These are phyloP conservation scores for Niebla homalea DNA, from an alignment of 495 filamentous ascomycete species.

Conservation along the genomic window DNA sequence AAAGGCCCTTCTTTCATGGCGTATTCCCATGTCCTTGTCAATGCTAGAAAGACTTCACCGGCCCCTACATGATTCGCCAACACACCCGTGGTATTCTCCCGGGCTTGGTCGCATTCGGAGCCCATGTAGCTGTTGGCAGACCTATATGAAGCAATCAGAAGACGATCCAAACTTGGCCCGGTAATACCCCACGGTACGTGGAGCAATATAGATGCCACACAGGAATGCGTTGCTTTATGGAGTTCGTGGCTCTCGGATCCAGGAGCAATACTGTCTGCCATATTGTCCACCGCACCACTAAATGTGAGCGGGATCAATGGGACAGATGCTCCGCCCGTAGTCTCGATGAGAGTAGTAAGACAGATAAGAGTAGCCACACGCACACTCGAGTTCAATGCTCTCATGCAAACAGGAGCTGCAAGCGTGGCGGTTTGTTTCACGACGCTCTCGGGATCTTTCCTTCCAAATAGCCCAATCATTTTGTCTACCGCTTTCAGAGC, in stretches of 20 bases:
- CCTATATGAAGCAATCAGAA: slow-evolving; percentile 53
- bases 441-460: slow-evolving; percentile 60
- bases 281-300: slow-evolving; percentile 51
- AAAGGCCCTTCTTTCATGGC: slow-evolving; percentile 44
- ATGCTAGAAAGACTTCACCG: slow-evolving; percentile 49
- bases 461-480: slow-evolving; percentile 83
- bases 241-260: slow-evolving; percentile 43
- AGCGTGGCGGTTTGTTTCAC: slow-evolving; percentile 55
- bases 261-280: slow-evolving; percentile 45
- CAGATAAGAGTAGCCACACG: slow-evolving; percentile 75
- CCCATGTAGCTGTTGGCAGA: slow-evolving; percentile 48
- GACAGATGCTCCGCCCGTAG: slow-evolving; percentile 71
- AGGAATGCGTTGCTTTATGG: slow-evolving; percentile 68
- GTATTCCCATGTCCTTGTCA: slow-evolving; percentile 56
- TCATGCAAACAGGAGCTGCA: slow-evolving; percentile 61
- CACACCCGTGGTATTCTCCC: slow-evolving; percentile 53
- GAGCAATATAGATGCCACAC: slow-evolving; percentile 63
- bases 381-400: slow-evolving; percentile 55
- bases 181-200: slow-evolving; percentile 80
- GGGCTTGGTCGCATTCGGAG: slow-evolving; percentile 44
- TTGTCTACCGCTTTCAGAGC: slow-evolving; percentile 79
- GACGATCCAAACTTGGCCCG: slow-evolving; percentile 50
- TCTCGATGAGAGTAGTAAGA: slow-evolving; percentile 74
- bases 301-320: slow-evolving; percentile 67
- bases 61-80: slow-evolving; percentile 61